Evolutionary conservation across 441 rosid species (phyloP).

Genomic region (Viola pubescens): DNA sequence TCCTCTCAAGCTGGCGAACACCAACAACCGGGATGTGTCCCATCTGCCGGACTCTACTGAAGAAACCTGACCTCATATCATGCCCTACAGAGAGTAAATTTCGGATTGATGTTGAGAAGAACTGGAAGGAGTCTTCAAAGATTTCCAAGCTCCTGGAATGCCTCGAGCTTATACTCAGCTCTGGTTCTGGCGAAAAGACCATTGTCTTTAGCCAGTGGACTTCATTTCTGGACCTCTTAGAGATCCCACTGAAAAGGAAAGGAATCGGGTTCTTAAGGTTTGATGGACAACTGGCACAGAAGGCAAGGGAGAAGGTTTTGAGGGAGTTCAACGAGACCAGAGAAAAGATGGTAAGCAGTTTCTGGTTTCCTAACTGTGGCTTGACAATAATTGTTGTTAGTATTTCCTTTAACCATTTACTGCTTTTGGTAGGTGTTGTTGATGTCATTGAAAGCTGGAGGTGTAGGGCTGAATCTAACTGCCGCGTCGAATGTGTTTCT

Average conservation of each 20-base stretch:
- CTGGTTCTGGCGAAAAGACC: slow-evolving; percentile 47
- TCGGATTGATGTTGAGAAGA: slow-evolving; percentile 43
- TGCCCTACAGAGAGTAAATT: slow-evolving; percentile 55
- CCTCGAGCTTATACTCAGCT: slow-evolving; percentile 30
- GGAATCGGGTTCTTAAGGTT: slow-evolving; percentile 46
- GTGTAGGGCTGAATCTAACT: slow-evolving; percentile 66
- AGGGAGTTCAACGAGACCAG: slow-evolving; percentile 54
- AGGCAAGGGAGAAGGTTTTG: slow-evolving; percentile 52
- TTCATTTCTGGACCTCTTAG: slow-evolving; percentile 55
- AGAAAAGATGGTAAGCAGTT: slow-evolving; percentile 40
- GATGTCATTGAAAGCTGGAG: slow-evolving; percentile 69
- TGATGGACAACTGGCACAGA: slow-evolving; percentile 49
- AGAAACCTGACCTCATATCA: slow-evolving; percentile 45
- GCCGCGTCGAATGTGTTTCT: slow-evolving; percentile 60
- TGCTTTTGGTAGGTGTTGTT: slow-evolving; percentile 21
- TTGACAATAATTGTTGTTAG: background rate
- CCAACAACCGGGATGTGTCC: slow-evolving; percentile 47
- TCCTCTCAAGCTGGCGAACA: slow-evolving; percentile 52
- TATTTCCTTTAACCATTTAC: background rate
- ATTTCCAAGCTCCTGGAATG: slow-evolving; percentile 45
- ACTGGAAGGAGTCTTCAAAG: slow-evolving; percentile 69
- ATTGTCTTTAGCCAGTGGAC: slow-evolving; percentile 78
- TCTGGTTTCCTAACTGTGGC: background rate
- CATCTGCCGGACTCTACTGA: slow-evolving; percentile 37
- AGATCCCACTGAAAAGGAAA: slow-evolving; percentile 43